A percentile compares a stretch with the other conserved stretches of the same genome.
Evolutionary conservation across 257 asterid species (phyloP).

Genomic region (Plantago ovata): DNA sequence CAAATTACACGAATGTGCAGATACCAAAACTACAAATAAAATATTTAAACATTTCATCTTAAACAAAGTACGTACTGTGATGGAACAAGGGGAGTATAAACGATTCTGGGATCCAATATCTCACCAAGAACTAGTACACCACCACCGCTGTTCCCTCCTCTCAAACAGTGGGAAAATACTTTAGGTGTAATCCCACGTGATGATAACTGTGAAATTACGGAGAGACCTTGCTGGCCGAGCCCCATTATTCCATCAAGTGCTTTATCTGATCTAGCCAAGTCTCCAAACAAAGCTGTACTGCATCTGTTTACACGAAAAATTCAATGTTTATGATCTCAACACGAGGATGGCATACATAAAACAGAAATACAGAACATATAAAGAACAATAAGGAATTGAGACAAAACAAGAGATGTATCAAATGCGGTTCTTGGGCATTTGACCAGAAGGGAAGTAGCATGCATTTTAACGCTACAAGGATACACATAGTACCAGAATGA

Average conservation of each 20-base stretch:
- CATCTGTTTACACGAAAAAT: slow-evolving; percentile 52
- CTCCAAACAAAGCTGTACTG: slow-evolving; percentile 77
- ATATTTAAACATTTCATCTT: too few relatives aligned
- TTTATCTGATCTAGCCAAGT: slow-evolving; percentile 67
- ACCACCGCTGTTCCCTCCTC: slow-evolving; percentile 83
- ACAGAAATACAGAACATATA: background rate
- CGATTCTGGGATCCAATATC: slow-evolving; percentile 82
- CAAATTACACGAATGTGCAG: too few relatives aligned
- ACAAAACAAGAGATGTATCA: too few relatives aligned
- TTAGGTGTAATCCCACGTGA: slow-evolving; percentile 74
- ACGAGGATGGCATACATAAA: slow-evolving; percentile 2
- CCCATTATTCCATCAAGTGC: slow-evolving; percentile 94
- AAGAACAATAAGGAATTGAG: too few relatives aligned
- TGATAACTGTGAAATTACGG: slow-evolving; percentile 76
- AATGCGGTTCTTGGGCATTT: too few relatives aligned
- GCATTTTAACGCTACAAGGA: too few relatives aligned
- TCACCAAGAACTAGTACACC: slow-evolving; percentile 94
- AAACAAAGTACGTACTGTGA: slow-evolving; percentile 58
- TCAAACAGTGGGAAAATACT: slow-evolving; percentile 86
- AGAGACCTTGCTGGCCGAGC: slow-evolving; percentile 68
- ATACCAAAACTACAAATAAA: too few relatives aligned
- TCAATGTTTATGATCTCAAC: slow-evolving; percentile 14
- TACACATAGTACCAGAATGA: background rate
- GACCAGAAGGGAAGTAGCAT: too few relatives aligned
- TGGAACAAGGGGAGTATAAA: slow-evolving; percentile 91